Base-by-base conservation (phyloP, 495 filamentous ascomycete species). In the Choiromyces venosus region DNA sequence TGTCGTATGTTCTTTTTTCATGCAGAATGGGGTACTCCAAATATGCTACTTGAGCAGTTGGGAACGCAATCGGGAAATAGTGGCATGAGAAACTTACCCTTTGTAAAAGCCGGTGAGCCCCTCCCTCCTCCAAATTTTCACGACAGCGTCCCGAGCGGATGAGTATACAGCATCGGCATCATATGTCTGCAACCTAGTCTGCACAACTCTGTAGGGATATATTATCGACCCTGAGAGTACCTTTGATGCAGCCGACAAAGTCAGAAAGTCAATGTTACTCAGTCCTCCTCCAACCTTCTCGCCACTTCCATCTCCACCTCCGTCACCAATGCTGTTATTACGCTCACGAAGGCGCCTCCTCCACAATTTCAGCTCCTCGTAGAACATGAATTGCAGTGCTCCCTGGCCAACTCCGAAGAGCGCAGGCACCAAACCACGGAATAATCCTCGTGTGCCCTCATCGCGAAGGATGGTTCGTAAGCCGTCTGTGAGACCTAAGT, bases 301-400 rank as follows among this genome's bases (percentile, higher is more conserved):
- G 52, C 66, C 72, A 70, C 72, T 64, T 66, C 46, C 66, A 68
- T 74, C 79, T 52, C 36, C 61, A 71, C 68, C 40, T 67, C 72
- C 73, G 68, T 68, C 40, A 16, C n/a, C 69, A 39, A 1, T 68
- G 37, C 69, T 70, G 37, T 67, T 29, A 42, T 65, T 71, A 29
- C 68, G 67, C 65, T 75, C 69, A 65, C 68, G 64, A 74, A 67
- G 61, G 78, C 65, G 64, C 79, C 78, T 78, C 79, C 84, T 78
- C 79, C 85, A 81, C 65, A 88, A 84, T 84, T 97, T 93, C 67
- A 96, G 83, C 46, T 91, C 88, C 78, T 98, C 96, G 82, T 99
- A 99, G 6, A 93, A 92, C 83, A 93, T 93, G 82, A 99, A 98
- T 79, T 98, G 95, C 69, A 99, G 88, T 21, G 94, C 94, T 38